Base-by-base conservation (phyloP, 225 moss, liverwort and hornwort genomes). In the Marchantia polymorpha region DNA sequence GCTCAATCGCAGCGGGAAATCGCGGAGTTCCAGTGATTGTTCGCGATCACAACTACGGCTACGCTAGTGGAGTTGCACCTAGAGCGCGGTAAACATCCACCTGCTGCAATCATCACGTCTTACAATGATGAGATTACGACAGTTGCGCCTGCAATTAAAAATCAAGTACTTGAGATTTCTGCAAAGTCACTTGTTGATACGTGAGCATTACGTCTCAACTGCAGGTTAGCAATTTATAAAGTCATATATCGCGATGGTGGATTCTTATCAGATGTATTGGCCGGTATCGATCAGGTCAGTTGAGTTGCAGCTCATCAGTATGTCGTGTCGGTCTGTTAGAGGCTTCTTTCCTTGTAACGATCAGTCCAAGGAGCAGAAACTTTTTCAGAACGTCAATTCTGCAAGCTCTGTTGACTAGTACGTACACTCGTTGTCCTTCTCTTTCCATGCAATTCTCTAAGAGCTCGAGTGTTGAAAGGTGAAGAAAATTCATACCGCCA, bases 221-320 rank as follows among this genome's bases (percentile, higher is more conserved):
- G 72, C 96, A 96, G 96, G 86, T 80, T 94, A 68, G 94, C 92
- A 72, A 82, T 93, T 31, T 96, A 96, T 80, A 94, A 96, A 87
- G 96, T 96, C 31, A 96, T 96, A 22, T 96, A 89, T 30, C 84
- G 96, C 80, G 94, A 96, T 80, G 96, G 96, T 56, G 96, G 96
- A 20, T 92, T 96, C 78, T 83, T 96, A 48, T 94, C 96, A 16
- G 96, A 96, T 72, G 96, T 96, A 60, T 86, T 96, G 78, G 94
- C 96, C 26, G 96, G 96, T 72, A 88, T 96, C 70, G 96, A 96
- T 82, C 92, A 96, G 94, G 96, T 94, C 49, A 22, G 49, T 50
- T 7, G 48, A 20, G 2, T 5, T 39, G 39, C 39, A n/a, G 22
- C 12, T n/a, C 4, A 20, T 39, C 39, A 39, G 39, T 39, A 5